Evolutionary conservation across 176 grass and related monocot species (phyloP).

Genomic region (Canna indica): DNA sequence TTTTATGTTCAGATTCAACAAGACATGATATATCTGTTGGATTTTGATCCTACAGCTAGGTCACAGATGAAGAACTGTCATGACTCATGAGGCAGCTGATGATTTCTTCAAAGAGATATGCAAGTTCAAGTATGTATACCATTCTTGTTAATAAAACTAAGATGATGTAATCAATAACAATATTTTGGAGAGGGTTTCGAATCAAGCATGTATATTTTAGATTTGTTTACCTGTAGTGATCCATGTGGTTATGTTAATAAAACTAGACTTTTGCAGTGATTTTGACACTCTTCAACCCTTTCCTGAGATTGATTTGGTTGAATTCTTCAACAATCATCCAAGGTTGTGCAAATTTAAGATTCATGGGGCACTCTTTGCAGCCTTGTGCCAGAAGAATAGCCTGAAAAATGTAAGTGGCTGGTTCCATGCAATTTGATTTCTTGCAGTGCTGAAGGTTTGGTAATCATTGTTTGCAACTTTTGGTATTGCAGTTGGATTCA

Average conservation of each 20-base stretch:
- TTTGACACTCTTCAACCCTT: constrained; percentile 68
- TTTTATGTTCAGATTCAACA: too few relatives aligned
- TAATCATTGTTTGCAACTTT: background rate
- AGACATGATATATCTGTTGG: too few relatives aligned
- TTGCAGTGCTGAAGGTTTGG: constrained; percentile 2
- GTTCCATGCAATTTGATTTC: background rate
- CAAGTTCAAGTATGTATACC: too few relatives aligned
- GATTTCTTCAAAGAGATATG: too few relatives aligned
- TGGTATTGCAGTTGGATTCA: constrained; percentile 57
- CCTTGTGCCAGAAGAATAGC: constrained; percentile 91
- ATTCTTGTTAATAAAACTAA: too few relatives aligned
- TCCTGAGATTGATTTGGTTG: constrained; percentile 74
- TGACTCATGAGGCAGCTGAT: too few relatives aligned
- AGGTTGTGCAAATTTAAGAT: constrained; percentile 82
- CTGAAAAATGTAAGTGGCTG: constrained; percentile 50
- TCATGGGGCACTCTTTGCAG: constrained; percentile 92
- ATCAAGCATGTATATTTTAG: background rate
- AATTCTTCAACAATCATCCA: constrained; percentile 72
- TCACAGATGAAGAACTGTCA: too few relatives aligned
- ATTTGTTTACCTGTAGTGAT: background rate
- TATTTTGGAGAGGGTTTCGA: too few relatives aligned
- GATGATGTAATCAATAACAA: too few relatives aligned
- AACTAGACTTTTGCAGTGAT: constrained; percentile 93
- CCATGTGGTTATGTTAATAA: constrained; percentile 56
- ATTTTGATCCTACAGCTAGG: too few relatives aligned